Percentiles rank a stretch among this genome's conserved stretches.
Conservation (phyloP, 192 early-diverging fungal genomes). For the Gamsiella multidivaricata region DNA sequence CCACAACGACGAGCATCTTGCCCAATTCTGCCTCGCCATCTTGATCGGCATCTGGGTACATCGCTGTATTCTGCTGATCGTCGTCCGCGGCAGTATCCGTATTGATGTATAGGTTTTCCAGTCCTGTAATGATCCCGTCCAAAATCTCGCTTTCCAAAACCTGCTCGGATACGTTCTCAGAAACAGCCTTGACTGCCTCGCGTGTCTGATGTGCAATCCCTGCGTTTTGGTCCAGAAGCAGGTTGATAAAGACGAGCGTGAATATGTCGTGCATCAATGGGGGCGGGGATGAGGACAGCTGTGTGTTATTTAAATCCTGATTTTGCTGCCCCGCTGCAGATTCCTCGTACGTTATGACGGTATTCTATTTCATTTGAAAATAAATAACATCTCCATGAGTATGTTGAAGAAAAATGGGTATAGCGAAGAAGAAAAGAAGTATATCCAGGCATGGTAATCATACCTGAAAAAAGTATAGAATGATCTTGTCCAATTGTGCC, state of each 20-base stretch:
- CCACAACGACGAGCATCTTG: conserved; percentile 56
- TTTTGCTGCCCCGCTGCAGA: background rate
- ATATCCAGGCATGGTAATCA: background rate
- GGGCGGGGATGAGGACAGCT: background rate
- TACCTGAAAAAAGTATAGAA: conserved; percentile 42
- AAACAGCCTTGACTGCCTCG: conserved; percentile 56
- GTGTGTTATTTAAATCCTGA: conserved; percentile 4
- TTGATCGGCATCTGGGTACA: conserved; percentile 26
- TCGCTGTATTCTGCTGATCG: conserved; percentile 4
- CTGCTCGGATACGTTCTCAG: conserved; percentile 48
- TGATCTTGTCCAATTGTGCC: conserved; percentile 44
- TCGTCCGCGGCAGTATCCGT: background rate
- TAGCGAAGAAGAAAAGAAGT: background rate
- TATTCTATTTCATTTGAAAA: background rate
- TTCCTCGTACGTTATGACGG: conserved; percentile 8
- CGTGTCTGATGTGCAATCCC: conserved; percentile 61
- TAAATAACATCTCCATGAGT: too few species aligned
- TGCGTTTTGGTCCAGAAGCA: conserved; percentile 70
- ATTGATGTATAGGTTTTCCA: conserved; percentile 47
- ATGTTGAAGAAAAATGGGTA: too few species aligned
- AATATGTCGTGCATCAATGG: conserved; percentile 55
- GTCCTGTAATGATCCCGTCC: conserved; percentile 62
- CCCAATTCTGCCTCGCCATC: conserved; percentile 58
- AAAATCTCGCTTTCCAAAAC: conserved; percentile 61
- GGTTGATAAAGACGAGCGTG: conserved; percentile 57